These are phyloP conservation scores for Cucumis cinereus DNA, from an alignment of 306 rosid genomes.

Conservation along the genomic window DNA sequence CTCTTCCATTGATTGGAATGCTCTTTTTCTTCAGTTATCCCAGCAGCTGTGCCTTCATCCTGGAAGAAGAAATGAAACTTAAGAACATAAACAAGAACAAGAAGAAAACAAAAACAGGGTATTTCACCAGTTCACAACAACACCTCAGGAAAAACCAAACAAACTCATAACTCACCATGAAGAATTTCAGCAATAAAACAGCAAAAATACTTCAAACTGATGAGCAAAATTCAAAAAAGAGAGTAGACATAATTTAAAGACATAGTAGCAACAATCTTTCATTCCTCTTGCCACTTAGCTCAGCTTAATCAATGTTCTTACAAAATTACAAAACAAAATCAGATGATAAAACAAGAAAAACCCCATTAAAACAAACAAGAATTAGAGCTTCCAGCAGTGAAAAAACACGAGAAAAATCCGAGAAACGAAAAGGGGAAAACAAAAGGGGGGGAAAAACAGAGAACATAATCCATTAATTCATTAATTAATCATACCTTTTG, in stretches of 20 bases:
- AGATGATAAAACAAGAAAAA: not conserved
- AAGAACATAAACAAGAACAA: not conserved
- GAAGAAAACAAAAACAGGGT: not conserved
- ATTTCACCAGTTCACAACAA: not conserved
- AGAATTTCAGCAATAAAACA: not conserved
- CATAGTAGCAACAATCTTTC: not conserved
- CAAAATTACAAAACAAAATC: not conserved
- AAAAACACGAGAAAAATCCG: not conserved
- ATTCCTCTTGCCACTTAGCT: not conserved
- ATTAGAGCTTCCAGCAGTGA: not conserved
- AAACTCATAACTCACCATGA: not conserved
- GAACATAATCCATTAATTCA: too few relatives aligned
- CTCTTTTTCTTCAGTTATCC: slow-evolving; percentile 24
- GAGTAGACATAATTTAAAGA: not conserved
- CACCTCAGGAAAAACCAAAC: not conserved
- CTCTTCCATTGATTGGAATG: slow-evolving; percentile 37
- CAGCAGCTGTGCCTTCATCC: slow-evolving; percentile 48
- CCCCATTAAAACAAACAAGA: not conserved
- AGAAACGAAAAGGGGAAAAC: not conserved
- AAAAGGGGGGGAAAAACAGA: not conserved
- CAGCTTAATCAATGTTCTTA: not conserved
- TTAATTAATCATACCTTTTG: slow-evolving; percentile 29
- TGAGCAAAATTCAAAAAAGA: not conserved
- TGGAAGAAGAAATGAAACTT: slow-evolving; percentile 1
- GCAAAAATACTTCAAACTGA: not conserved